Base-by-base conservation (phyloP, 2,329 filamentous ascomycete genomes). In the Diaporthe destruens region DNA sequence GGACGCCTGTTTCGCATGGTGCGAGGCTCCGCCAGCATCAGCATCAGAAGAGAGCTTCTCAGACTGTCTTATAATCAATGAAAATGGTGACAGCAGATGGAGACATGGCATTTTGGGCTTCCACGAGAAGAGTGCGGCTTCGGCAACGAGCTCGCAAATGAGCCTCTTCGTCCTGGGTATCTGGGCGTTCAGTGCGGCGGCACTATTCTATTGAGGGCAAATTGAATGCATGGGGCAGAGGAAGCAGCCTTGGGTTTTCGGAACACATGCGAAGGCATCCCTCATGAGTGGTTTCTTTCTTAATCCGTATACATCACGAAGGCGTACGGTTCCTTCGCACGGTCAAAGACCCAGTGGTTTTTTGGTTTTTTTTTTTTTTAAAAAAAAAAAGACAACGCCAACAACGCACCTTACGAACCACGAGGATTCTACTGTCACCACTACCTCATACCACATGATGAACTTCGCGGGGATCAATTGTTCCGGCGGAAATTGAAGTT, bases 1-100 rank as follows among this genome's bases (percentile, higher is more conserved):
- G 7, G 29, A 36, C 18, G 20, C 25, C 25, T 65, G 59, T 23
- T 65, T 65, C 23, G 42, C 59, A 2, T 65, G 59, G 59, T 65
- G 59, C 42, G 59, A 65, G 59, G 59, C 39, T 34, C 59, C 59
- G 7, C 29, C 59, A n/a, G 42, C 18, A 9, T 6, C 47, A n/a
- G 29, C 44, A 20, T 65, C 59, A 5, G 18, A 16, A 29, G 3
- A 65, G 5, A 34, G 12, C 42, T 65, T 65, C 16, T 47, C 59
- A 29, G 5, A 14, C 42, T 65, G 59, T 65, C 59, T 65, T 2
- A 34, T 11, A 29, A 23, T 49, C 20, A 49, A 49, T 29, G 59
- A 65, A 34, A 3, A 65, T 23, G 16, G 29, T 18, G 29, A 9
- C 59, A 65, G 59, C 42, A 23, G 59, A 23, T 65, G 59, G 59